Evolutionary conservation across 2,329 filamentous ascomycete species (phyloP).

Genomic region (Pleomassaria siparia): DNA sequence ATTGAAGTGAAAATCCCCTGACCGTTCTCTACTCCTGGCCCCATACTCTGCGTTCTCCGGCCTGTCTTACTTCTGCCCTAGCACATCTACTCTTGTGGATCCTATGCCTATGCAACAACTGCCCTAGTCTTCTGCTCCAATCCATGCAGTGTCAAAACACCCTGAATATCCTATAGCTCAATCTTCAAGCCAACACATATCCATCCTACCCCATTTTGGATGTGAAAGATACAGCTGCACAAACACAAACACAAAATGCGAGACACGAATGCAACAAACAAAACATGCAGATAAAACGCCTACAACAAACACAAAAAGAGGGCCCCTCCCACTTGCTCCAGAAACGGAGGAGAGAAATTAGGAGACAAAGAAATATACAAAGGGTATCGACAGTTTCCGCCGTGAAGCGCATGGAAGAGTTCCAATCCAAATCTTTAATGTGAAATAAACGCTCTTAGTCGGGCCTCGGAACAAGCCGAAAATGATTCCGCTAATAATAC

Average conservation of each 20-base stretch:
- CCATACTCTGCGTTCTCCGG: background rate
- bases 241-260: conserved; percentile 10
- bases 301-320: background rate
- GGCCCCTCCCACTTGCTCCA: background rate
- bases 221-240: conserved; percentile 2
- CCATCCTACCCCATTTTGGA: background rate
- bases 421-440: conserved; percentile 2
- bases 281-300: background rate
- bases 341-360: conserved; percentile 7
- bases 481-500: conserved; percentile 28
- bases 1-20: conserved; percentile 15
- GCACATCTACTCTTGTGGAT: background rate
- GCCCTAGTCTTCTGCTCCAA: background rate
- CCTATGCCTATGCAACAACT: background rate
- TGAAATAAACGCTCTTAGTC: conserved; percentile 7
- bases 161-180: conserved; percentile 7
- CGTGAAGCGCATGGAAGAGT: conserved; percentile 30
- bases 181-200: conserved; percentile 13
- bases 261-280: conserved; percentile 9
- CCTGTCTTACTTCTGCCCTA: background rate
- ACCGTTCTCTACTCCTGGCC: conserved; percentile 5
- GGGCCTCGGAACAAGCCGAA: background rate
- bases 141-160: background rate
- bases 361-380: conserved; percentile 6
- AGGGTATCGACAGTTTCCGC: conserved; percentile 40